Evolutionary conservation across 1,284 basidiomycete species (phyloP), one percentile per base, ranked within the genome.

Genomic region (Ceratobasidium sp.): DNA sequence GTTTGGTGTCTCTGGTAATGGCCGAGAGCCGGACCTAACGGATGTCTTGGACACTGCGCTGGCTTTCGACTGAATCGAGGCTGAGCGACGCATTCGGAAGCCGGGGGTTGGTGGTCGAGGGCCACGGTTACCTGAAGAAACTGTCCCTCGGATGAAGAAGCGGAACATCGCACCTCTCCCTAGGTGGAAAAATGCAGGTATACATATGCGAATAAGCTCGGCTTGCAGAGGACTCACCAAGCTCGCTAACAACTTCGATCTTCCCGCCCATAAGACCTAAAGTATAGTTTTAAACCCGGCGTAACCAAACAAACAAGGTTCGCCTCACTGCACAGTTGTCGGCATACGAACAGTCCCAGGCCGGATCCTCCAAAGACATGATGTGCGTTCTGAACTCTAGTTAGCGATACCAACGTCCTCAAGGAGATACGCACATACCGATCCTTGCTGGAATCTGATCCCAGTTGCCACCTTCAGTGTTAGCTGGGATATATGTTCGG

Each of bases 341-440:
- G 79, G 11, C 77, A 79, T 16, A 80, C 78, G 61, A 79, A 79
- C 2, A 79, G 66, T 19, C 79, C 79, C 34, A 80, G 75, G 14
- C 79, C 79, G 19, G 79, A 79, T 11, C 79, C 79, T 14, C 79
- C 79, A 63, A 80, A 80, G 16, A 80, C 79, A 31, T 72, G 63
- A 51, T 74, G 76, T 3, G 74, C 77, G 19, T 76, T 76, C 66
- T 62, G 7, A 61, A 41, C 6, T 14, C 31, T n/a, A 49, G 6
- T 65, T 22, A 51, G 37, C 19, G n/a, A 49, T 34, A 1, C 8
- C 27, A 53, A 19, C 51, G n/a, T 9, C 31, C 39, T 19, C 1
- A 5, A 14, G 41, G 24, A 58, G 1, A 58, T 31, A 29, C 14
- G 1, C n/a, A 53, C 75, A 7, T 73, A 76, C 77, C 24, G 77